Conservation (phyloP, 129 eudicot species). For the Chrysanthemum makinoi region DNA sequence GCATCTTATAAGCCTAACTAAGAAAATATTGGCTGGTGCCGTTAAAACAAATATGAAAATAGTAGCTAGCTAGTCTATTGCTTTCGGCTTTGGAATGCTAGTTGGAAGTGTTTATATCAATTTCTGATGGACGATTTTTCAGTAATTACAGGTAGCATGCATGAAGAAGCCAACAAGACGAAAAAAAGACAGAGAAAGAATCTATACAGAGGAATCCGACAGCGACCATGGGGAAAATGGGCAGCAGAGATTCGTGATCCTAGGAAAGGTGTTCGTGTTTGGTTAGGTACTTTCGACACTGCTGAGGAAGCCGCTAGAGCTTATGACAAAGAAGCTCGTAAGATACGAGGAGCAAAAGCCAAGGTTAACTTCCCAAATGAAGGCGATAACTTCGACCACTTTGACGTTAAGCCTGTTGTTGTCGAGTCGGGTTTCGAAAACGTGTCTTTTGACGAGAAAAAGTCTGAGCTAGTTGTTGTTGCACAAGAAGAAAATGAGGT, state of each 20-base stretch:
- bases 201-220: constrained; percentile 86
- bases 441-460: constrained; percentile 8
- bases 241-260: constrained; percentile 99
- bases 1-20: too few species aligned
- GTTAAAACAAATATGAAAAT: too few species aligned
- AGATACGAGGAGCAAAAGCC: constrained; percentile 85
- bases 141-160: too few species aligned
- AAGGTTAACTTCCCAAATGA: constrained; percentile 90
- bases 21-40: too few species aligned
- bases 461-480: constrained; percentile 15
- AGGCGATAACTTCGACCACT: constrained; percentile 22
- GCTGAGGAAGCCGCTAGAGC: constrained; percentile 97
- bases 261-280: constrained; percentile 88
- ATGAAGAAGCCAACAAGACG: constrained; percentile 7
- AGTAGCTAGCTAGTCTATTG: too few species aligned
- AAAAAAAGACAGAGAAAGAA: constrained; percentile 70
- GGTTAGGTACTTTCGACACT: constrained; percentile 92
- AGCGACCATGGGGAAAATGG: constrained; percentile 99
- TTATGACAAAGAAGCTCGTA: constrained; percentile 83
- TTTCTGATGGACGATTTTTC: too few species aligned
- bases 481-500: constrained; percentile 38
- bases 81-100: too few species aligned
- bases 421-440: background rate
- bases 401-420: background rate
- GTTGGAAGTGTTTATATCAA: too few species aligned